A percentile compares a stretch with the other conserved stretches of the same genome.
Evolutionary conservation across 2,329 filamentous ascomycete genomes (phyloP).

Genomic region (Fusarium haematococcum): DNA sequence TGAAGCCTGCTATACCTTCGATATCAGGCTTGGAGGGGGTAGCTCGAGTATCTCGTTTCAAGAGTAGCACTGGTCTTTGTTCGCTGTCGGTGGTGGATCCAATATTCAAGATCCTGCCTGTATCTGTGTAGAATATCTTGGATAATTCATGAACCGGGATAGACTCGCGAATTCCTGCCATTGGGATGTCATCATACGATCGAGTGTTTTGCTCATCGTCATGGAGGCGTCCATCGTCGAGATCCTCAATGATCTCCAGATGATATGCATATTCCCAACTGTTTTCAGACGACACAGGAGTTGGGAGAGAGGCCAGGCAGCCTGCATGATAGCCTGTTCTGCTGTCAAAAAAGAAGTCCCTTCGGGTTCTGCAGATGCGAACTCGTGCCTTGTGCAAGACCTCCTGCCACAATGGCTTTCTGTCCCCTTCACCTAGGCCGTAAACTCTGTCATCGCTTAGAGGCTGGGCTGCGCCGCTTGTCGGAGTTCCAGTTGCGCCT

Average conservation of each 20-base stretch:
- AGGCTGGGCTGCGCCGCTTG: neutral
- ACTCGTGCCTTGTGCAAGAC: slow-evolving; percentile 93
- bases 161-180: slow-evolving; percentile 63
- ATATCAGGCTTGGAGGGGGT: neutral
- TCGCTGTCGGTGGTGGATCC: slow-evolving; percentile 62
- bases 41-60: slow-evolving; percentile 46
- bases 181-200: slow-evolving; percentile 56
- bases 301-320: neutral
- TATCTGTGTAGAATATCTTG: slow-evolving; percentile 94
- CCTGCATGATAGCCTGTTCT: slow-evolving; percentile 29
- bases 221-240: slow-evolving; percentile 69
- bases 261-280: slow-evolving; percentile 76
- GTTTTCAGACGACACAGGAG: slow-evolving; percentile 1
- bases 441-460: slow-evolving; percentile 27
- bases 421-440: slow-evolving; percentile 56
- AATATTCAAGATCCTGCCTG: slow-evolving; percentile 89
- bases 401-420: slow-evolving; percentile 89
- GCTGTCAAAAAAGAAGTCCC: slow-evolving; percentile 36
- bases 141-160: slow-evolving; percentile 73
- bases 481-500: neutral
- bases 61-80: slow-evolving; percentile 50
- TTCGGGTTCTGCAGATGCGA: slow-evolving; percentile 78
- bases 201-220: slow-evolving; percentile 51
- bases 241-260: slow-evolving; percentile 83
- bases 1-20: slow-evolving; percentile 15